Evolutionary conservation across 768 basidiomycete genomes (phyloP).

Genomic region (Rhizopogon roseolus): DNA sequence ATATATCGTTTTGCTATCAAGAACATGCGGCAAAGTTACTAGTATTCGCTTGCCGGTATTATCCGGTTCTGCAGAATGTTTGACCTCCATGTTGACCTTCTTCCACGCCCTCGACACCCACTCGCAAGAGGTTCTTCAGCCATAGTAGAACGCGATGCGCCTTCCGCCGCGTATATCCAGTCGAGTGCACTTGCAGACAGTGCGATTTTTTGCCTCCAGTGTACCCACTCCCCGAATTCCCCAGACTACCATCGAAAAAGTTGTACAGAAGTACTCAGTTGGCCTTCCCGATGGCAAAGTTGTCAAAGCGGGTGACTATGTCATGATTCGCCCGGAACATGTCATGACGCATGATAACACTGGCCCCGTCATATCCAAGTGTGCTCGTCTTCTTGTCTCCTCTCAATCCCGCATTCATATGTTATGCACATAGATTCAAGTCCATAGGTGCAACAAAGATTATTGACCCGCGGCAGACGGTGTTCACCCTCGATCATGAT

Average conservation of each 20-base stretch:
- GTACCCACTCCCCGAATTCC: slow-evolving; percentile 35
- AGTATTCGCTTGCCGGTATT: neutral
- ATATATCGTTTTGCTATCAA: neutral
- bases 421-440: slow-evolving; percentile 62
- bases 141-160: neutral
- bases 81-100: no score
- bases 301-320: slow-evolving; percentile 96
- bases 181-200: neutral
- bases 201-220: slow-evolving; percentile 29
- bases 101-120: neutral
- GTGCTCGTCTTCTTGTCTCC: slow-evolving; percentile 20
- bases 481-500: slow-evolving; percentile 97
- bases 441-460: slow-evolving; percentile 89
- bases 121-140: neutral
- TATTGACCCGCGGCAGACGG: slow-evolving; percentile 75
- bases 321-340: slow-evolving; percentile 98
- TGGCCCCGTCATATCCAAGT: slow-evolving; percentile 97
- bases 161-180: neutral
- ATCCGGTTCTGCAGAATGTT: neutral
- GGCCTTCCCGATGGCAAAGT: slow-evolving; percentile 73
- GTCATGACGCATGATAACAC: slow-evolving; percentile 99
- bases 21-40: neutral
- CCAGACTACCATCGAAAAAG: slow-evolving; percentile 95
- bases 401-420: neutral
- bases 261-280: slow-evolving; percentile 97